These are phyloP conservation scores for Mycena vulgaris DNA, from an alignment of 768 basidiomycete genomes.

Conservation along the genomic window DNA sequence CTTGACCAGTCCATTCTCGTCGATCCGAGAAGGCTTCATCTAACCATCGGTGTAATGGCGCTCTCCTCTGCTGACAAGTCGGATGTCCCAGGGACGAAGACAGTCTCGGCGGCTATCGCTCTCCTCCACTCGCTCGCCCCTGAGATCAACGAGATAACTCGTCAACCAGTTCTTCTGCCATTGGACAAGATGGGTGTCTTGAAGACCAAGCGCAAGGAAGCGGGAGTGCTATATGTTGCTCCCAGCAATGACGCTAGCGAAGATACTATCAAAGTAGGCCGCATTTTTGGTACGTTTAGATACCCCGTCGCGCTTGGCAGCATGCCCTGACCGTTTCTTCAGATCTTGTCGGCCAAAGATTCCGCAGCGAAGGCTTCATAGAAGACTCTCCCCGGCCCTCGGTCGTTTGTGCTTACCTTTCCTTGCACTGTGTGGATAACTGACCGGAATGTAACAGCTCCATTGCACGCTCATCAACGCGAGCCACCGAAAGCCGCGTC, in stretches of 20 bases:
- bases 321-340: neutral
- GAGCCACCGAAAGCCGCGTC: conserved; percentile 56
- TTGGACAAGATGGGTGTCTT: conserved; percentile 68
- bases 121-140: conserved; percentile 61
- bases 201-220: conserved; percentile 52
- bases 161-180: conserved; percentile 34
- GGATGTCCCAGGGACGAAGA: conserved; percentile 35
- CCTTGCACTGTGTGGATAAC: neutral
- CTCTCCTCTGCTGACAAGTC: conserved; percentile 49
- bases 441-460: conserved; percentile 47
- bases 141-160: conserved; percentile 58
- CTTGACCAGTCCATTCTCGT: conserved; percentile 75
- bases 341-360: conserved; percentile 34
- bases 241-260: conserved; percentile 55
- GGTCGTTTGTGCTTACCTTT: conserved; percentile 54
- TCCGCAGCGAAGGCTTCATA: conserved; percentile 36
- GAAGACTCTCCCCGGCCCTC: conserved; percentile 57
- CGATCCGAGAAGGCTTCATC: conserved; percentile 71
- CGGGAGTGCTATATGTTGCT: conserved; percentile 72
- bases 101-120: conserved; percentile 58
- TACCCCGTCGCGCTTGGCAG: too few relatives aligned
- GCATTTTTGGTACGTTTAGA: conserved; percentile 23
- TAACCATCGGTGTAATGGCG: conserved; percentile 84
- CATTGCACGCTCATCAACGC: conserved; percentile 70
- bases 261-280: conserved; percentile 31